A percentile compares a stretch with the other conserved stretches of the same genome.
phyloP scores from a whole-genome alignment of 2,329 filamentous ascomycete genomes.

The Periconia digitata region DNA sequence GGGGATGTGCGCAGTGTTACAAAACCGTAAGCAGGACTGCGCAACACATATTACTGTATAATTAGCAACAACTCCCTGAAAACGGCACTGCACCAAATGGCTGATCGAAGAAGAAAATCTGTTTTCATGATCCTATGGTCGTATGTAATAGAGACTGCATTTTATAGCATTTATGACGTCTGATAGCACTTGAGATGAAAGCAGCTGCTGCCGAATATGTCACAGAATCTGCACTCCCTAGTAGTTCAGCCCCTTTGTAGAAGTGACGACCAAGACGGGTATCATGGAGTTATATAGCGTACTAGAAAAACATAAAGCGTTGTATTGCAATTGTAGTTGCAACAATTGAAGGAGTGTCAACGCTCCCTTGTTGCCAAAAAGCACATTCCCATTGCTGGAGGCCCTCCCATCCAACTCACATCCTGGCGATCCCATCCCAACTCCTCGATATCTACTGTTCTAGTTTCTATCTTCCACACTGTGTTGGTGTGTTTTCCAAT shows the following conservation, averaged over 20 bases:
- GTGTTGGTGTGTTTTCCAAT: neutral
- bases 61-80: too few relatives aligned
- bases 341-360: neutral
- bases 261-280: neutral
- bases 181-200: too few relatives aligned
- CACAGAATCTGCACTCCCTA: neutral
- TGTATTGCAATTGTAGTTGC: neutral
- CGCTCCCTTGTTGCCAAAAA: neutral
- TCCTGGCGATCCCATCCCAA: neutral
- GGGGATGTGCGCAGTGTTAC: too few relatives aligned
- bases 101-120: too few relatives aligned
- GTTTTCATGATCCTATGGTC: too few relatives aligned
- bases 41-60: too few relatives aligned
- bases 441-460: neutral
- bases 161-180: too few relatives aligned
- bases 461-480: neutral
- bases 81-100: too few relatives aligned
- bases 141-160: neutral
- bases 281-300: neutral
- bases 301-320: neutral
- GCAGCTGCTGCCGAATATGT: too few relatives aligned
- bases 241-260: neutral
- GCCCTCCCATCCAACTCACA: neutral
- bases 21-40: too few relatives aligned
- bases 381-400: neutral